Percentiles rank a stretch among this genome's conserved stretches.
phyloP scores from a whole-genome alignment of 495 filamentous ascomycete genomes.

The Neurospora intermedia region DNA sequence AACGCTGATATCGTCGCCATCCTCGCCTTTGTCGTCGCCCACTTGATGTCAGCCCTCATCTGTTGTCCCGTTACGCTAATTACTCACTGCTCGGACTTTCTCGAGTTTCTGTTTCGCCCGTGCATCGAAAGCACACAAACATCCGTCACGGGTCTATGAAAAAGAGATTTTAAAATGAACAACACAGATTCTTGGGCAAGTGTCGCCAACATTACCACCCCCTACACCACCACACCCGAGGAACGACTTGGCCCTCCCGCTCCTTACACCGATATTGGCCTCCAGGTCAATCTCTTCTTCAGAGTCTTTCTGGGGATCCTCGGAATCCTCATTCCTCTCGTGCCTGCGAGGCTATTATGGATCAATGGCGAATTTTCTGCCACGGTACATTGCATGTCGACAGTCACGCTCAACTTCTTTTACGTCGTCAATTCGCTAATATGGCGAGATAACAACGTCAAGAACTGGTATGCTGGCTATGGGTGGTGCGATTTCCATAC shows the following conservation, averaged over 20 bases:
- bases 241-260: conserved; percentile 12
- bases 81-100: background rate
- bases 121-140: background rate
- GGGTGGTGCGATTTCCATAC: conserved; percentile 77
- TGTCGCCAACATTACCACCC: background rate
- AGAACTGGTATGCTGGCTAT: conserved; percentile 58
- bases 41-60: background rate
- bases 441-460: conserved; percentile 65
- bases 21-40: background rate
- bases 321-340: conserved; percentile 45
- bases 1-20: background rate
- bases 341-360: conserved; percentile 44
- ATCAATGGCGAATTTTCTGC: conserved; percentile 52
- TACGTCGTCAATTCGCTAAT: conserved; percentile 68
- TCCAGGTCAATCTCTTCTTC: conserved; percentile 31
- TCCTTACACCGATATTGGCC: conserved; percentile 19
- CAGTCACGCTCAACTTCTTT: conserved; percentile 53
- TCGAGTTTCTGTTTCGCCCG: background rate
- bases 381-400: conserved; percentile 51
- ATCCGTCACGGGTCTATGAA: background rate
- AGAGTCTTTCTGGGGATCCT: conserved; percentile 44
- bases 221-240: conserved; percentile 16
- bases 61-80: background rate
- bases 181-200: background rate
- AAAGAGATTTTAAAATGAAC: background rate